These are phyloP conservation scores for Cordyceps javanica DNA, from an alignment of 2,329 filamentous ascomycete genomes.

Conservation along the genomic window DNA sequence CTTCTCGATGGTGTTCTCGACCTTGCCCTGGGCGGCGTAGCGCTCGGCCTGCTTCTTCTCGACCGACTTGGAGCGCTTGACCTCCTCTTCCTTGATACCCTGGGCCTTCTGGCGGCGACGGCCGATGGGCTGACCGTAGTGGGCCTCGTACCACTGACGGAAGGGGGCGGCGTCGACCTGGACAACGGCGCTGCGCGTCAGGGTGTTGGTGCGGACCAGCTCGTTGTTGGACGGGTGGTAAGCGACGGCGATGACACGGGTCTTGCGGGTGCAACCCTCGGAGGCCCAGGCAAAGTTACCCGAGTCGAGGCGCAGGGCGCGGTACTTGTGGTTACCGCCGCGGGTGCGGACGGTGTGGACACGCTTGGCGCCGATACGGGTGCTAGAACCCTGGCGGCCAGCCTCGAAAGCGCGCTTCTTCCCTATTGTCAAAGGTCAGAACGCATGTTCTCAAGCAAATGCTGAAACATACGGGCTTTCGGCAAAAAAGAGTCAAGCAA, in stretches of 20 bases:
- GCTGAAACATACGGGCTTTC: slow-evolving; percentile 59
- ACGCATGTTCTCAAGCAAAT: slow-evolving; percentile 48
- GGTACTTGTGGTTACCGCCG: slow-evolving; percentile 99
- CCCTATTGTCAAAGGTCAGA: slow-evolving; percentile 69
- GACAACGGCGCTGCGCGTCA: slow-evolving; percentile 97
- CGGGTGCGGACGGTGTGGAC: slow-evolving; percentile 95
- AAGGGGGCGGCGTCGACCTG: slow-evolving; percentile 98
- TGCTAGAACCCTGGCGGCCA: slow-evolving; percentile 98
- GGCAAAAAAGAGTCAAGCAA: slow-evolving; percentile 23
- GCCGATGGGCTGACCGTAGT: slow-evolving; percentile 90
- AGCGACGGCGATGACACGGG: slow-evolving; percentile 94
- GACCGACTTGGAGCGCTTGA: slow-evolving; percentile 92
- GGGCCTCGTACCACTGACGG: slow-evolving; percentile 99
- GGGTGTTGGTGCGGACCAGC: slow-evolving; percentile 99
- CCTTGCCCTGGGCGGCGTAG: slow-evolving; percentile 80
- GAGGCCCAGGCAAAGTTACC: slow-evolving; percentile 99
- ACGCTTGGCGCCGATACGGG: slow-evolving; percentile 95
- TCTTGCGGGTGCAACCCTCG: slow-evolving; percentile 97
- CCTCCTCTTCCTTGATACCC: slow-evolving; percentile 55
- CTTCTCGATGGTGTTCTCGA: slow-evolving; percentile 86
- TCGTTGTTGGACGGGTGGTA: slow-evolving; percentile 99
- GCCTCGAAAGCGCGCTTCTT: slow-evolving; percentile 99
- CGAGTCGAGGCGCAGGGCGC: slow-evolving; percentile 94
- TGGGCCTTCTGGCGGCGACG: slow-evolving; percentile 85
- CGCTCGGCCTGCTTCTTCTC: slow-evolving; percentile 95